These are phyloP conservation scores for Suillus sp. DNA, from an alignment of 768 basidiomycete species.

Conservation along the genomic window DNA sequence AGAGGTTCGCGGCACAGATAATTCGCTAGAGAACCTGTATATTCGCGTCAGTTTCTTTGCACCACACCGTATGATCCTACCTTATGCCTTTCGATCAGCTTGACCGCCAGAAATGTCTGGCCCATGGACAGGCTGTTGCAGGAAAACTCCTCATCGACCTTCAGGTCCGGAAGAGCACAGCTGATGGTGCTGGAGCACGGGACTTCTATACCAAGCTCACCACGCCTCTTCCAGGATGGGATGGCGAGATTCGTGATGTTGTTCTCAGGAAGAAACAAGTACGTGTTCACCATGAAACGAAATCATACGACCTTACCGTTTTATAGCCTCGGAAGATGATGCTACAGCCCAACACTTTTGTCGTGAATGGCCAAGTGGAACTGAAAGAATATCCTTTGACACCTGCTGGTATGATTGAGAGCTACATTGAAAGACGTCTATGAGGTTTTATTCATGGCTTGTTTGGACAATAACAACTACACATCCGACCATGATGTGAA, in stretches of 20 bases:
- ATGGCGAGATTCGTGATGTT: conserved; percentile 72
- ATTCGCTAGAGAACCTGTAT: conserved; percentile 66
- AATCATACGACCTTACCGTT: conserved; percentile 3
- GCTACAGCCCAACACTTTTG: conserved; percentile 78
- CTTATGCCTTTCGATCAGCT: conserved; percentile 44
- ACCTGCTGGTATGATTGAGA: conserved; percentile 73
- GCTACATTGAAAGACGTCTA: conserved; percentile 73
- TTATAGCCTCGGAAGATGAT: conserved; percentile 80
- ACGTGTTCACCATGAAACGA: conserved; percentile 24
- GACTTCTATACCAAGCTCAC: conserved; percentile 81
- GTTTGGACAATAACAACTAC: neutral
- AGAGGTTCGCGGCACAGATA: conserved; percentile 59
- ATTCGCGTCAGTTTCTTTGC: conserved; percentile 53
- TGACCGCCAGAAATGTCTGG: conserved; percentile 68
- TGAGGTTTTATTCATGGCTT: conserved; percentile 26
- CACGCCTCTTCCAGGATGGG: conserved; percentile 69
- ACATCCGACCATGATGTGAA: neutral
- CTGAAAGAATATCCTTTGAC: conserved; percentile 82
- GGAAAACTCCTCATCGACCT: conserved; percentile 78
- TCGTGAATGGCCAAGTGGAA: conserved; percentile 66
- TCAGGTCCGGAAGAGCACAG: conserved; percentile 84
- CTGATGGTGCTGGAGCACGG: conserved; percentile 79
- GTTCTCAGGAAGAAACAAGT: conserved; percentile 82
- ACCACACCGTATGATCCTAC: neutral
- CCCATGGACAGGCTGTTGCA: conserved; percentile 62